These are phyloP conservation scores for Aspergillus fumigatiaffinis DNA, from an alignment of 2,329 filamentous ascomycete species.

Conservation along the genomic window DNA sequence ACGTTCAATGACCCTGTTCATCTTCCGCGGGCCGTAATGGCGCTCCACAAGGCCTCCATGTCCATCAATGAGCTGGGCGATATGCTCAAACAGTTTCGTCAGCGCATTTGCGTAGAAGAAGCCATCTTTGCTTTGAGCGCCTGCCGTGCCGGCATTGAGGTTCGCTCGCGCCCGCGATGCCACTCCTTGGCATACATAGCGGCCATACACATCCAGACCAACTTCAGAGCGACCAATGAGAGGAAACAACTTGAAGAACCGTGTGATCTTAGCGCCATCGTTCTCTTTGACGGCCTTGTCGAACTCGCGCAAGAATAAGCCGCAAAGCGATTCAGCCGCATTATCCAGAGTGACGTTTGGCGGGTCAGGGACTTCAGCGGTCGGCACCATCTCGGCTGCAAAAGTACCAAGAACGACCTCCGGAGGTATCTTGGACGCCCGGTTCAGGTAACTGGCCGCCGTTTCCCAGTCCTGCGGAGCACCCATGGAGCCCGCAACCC, in stretches of 20 bases:
- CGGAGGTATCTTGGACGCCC: conserved; percentile 75
- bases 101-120: conserved; percentile 90
- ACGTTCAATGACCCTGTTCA: conserved; percentile 89
- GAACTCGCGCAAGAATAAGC: conserved; percentile 88
- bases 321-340: conserved; percentile 84
- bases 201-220: conserved; percentile 89
- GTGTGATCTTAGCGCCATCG: conserved; percentile 84
- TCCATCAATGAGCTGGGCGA: conserved; percentile 90
- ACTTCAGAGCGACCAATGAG: conserved; percentile 85
- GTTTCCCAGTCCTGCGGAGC: conserved; percentile 98
- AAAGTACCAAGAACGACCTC: conserved; percentile 80
- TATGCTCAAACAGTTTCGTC: conserved; percentile 93
- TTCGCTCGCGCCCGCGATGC: conserved; percentile 77
- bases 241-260: conserved; percentile 98
- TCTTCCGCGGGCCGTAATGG: conserved; percentile 88
- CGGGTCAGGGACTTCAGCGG: conserved; percentile 88
- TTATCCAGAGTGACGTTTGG: conserved; percentile 82
- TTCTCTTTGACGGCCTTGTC: conserved; percentile 82
- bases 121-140: conserved; percentile 63
- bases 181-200: conserved; percentile 94
- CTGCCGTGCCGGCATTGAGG: conserved; percentile 64
- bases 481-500: conserved; percentile 93
- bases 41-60: conserved; percentile 88
- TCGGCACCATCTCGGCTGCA: conserved; percentile 88
- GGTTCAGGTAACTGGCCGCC: conserved; percentile 81